Conservation (phyloP, 768 basidiomycete species). For the Boletus rex-veris region DNA sequence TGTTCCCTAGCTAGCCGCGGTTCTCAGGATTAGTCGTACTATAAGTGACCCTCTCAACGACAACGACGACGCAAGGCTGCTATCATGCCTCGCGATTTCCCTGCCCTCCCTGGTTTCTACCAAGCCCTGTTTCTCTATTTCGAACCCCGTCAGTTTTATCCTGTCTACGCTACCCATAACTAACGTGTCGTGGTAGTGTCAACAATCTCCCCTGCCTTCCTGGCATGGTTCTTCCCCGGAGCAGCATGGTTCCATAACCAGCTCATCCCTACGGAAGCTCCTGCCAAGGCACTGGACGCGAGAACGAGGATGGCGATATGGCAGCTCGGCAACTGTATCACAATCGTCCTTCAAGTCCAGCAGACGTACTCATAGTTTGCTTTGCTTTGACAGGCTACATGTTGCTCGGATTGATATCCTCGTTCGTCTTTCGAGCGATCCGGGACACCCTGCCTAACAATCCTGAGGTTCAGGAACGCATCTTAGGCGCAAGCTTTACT, state of each 20-base stretch:
- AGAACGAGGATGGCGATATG: slow-evolving; percentile 60
- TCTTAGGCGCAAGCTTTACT: slow-evolving; percentile 58
- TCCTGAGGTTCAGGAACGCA: slow-evolving; percentile 61
- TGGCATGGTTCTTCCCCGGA: slow-evolving; percentile 57
- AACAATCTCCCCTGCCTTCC: slow-evolving; percentile 43
- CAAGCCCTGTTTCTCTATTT: slow-evolving; percentile 59
- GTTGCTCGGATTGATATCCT: slow-evolving; percentile 60
- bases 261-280: slow-evolving; percentile 48
- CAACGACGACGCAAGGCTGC: not conserved
- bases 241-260: slow-evolving; percentile 64
- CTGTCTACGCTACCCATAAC: slow-evolving; percentile 11
- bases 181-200: slow-evolving; percentile 36
- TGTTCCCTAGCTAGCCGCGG: not conserved
- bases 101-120: slow-evolving; percentile 62
- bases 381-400: slow-evolving; percentile 48
- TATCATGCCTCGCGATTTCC: slow-evolving; percentile 36
- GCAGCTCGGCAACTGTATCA: slow-evolving; percentile 66
- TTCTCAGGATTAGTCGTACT: not conserved
- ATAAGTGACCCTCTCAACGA: not conserved
- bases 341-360: not conserved
- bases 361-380: not conserved
- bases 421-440: slow-evolving; percentile 63
- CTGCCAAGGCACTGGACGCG: slow-evolving; percentile 37
- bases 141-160: slow-evolving; percentile 50
- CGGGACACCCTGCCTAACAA: slow-evolving; percentile 56